These are phyloP conservation scores for Phtheirospermum japonicum DNA, from an alignment of 257 asterid genomes.

Conservation along the genomic window DNA sequence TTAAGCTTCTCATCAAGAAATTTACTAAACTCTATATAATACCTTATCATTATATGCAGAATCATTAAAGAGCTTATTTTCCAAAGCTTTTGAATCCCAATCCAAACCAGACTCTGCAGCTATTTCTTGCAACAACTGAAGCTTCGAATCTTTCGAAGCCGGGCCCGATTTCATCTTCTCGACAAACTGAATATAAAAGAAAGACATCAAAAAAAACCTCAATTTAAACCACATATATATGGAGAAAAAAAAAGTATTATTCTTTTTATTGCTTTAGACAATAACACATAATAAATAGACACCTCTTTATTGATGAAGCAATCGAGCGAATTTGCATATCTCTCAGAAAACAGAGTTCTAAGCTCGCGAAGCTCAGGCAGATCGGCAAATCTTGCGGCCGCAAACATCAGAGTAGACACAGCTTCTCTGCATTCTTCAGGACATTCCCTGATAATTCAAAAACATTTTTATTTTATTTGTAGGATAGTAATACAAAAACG, in stretches of 20 bases:
- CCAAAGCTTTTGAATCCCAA: constrained; percentile 68
- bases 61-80: constrained; percentile 48
- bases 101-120: constrained; percentile 60
- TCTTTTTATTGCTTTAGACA: neutral
- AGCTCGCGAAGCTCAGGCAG: constrained; percentile 83
- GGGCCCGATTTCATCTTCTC: constrained; percentile 47
- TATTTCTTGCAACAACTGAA: constrained; percentile 65
- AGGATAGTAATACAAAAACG: no score
- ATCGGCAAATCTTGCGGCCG: constrained; percentile 90
- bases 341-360: constrained; percentile 59
- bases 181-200: constrained; percentile 43
- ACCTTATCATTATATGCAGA: constrained; percentile 38
- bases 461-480: no score
- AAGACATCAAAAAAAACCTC: neutral
- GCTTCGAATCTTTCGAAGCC: constrained; percentile 58
- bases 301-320: constrained; percentile 64
- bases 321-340: constrained; percentile 59
- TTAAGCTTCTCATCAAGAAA: neutral
- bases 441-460: constrained; percentile 55
- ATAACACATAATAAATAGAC: neutral
- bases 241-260: neutral
- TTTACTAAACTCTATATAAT: neutral
- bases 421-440: constrained; percentile 94
- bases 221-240: neutral
- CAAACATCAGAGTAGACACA: constrained; percentile 66